Percentiles rank a stretch among this genome's conserved stretches.
Conservation (phyloP, 306 rosid species). For the Corylus americana region DNA sequence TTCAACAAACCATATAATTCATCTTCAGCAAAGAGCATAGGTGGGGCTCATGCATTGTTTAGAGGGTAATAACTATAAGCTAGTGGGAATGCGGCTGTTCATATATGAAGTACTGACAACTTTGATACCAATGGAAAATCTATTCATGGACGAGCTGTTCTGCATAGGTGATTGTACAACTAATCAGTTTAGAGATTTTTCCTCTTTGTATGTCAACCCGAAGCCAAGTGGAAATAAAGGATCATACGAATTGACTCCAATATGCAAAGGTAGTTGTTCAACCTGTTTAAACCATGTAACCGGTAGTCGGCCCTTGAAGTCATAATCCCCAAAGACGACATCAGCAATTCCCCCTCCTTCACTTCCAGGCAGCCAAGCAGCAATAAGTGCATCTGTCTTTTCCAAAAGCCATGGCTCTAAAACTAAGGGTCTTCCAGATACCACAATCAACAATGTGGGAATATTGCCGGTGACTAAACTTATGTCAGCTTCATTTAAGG, state of each 20-base stretch:
- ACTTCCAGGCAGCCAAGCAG: conserved; percentile 94
- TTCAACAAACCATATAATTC: neutral
- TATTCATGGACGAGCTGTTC: too few relatives aligned
- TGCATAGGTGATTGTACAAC: neutral
- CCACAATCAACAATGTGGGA: conserved; percentile 73
- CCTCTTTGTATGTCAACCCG: conserved; percentile 41
- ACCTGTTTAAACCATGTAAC: conserved; percentile 72
- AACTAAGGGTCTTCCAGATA: conserved; percentile 81
- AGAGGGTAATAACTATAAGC: neutral
- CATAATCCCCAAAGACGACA: conserved; percentile 70
- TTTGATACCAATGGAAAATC: too few relatives aligned
- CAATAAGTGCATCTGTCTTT: conserved; percentile 66
- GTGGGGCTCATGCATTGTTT: neutral
- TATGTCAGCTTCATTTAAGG: conserved; percentile 53
- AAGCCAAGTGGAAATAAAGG: conserved; percentile 81
- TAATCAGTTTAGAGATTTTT: conserved; percentile 3
- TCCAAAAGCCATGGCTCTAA: conserved; percentile 63
- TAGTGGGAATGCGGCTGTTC: neutral
- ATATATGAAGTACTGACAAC: neutral
- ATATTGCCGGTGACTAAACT: conserved; percentile 60
- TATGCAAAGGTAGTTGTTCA: conserved; percentile 44
- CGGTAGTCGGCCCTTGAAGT: conserved; percentile 72
- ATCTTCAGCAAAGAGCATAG: neutral
- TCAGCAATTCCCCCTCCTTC: conserved; percentile 85
- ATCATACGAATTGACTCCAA: conserved; percentile 38